Base-by-base conservation (phyloP, 2,329 filamentous ascomycete species). In the Clonostachys sp. region DNA sequence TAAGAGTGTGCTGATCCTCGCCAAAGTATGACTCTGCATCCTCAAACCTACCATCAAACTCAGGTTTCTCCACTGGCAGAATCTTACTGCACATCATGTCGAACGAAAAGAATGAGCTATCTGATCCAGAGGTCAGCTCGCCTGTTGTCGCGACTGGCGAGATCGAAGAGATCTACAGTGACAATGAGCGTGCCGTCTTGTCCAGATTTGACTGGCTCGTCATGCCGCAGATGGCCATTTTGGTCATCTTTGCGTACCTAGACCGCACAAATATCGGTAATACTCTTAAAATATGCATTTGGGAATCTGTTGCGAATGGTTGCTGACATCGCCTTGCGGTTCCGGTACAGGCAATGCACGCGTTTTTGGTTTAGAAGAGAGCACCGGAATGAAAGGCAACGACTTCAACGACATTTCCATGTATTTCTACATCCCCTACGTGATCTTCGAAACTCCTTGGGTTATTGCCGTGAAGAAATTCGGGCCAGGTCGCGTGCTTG, bases 321-420 rank as follows among this genome's bases (percentile, higher is more conserved):
- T 30, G 24, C 24, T 30, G 24, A 30, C 24, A 30, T 30, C 8
- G 24, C 24, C 24, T 30, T 30, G 24, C 9, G 8, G 24, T 30
- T 30, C 24, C 13, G 34, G 79, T 59, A 81, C 87, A 36, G 81
- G 83, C 43, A 87, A 86, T 63, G 83, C 83, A 12, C 71, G 77
- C 6, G 68, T 87, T 3, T 86, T 84, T 54, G 76, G 77, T 3
- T 58, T 89, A 34, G 80, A 86, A 57, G 66, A 76, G 49, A 82
- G 86, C 52, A 68, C 87, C 5, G 69, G 73, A 4, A 65, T 89
- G 48, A 60, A 63, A 10, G 74, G 77, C 3, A 74, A 77, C 41
- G 74, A 84, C 55, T 86, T 80, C 55, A 80, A 86, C 13, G 59
- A 57, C 2, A 59, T 63, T 0, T 61, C 60, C 1, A 51, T 65